A percentile compares a stretch with the other conserved stretches of the same genome.
These are phyloP conservation scores for Rosa chinensis DNA, from an alignment of 306 rosid species.

Conservation along the genomic window DNA sequence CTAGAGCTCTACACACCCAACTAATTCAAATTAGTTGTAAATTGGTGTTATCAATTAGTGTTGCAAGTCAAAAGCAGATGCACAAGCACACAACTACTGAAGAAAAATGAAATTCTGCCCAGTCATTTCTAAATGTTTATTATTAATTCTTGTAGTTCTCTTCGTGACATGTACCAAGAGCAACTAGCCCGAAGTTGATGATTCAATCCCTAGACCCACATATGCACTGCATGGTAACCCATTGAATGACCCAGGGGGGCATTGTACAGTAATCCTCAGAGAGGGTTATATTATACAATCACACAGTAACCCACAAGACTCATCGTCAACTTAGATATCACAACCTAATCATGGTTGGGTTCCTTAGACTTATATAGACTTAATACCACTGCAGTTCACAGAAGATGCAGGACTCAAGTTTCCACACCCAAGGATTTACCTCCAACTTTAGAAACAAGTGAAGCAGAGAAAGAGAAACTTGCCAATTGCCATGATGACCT, in stretches of 20 bases:
- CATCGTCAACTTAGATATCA: too few relatives aligned
- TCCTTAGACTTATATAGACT: background rate
- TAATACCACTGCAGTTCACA: background rate
- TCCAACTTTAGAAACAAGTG: background rate
- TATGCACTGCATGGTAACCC: background rate
- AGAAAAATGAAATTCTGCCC: too few relatives aligned
- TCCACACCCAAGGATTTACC: background rate
- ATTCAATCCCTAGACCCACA: background rate
- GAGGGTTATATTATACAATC: background rate
- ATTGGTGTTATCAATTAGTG: too few relatives aligned
- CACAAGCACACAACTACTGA: background rate
- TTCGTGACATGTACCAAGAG: background rate
- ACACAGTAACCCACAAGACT: background rate
- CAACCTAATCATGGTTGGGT: background rate
- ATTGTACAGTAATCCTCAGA: background rate
- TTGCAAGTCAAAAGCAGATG: background rate
- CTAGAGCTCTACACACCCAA: too few relatives aligned
- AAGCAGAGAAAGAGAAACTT: constrained; percentile 1
- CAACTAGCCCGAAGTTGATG: background rate
- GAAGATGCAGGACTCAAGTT: background rate
- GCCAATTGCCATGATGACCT: background rate
- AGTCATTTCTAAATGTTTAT: too few relatives aligned
- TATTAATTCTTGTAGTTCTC: too few relatives aligned
- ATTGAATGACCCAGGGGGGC: background rate
- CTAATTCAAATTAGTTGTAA: too few relatives aligned